Evolutionary conservation across 495 filamentous ascomycete species (phyloP).

Genomic region (Podospora sp.): DNA sequence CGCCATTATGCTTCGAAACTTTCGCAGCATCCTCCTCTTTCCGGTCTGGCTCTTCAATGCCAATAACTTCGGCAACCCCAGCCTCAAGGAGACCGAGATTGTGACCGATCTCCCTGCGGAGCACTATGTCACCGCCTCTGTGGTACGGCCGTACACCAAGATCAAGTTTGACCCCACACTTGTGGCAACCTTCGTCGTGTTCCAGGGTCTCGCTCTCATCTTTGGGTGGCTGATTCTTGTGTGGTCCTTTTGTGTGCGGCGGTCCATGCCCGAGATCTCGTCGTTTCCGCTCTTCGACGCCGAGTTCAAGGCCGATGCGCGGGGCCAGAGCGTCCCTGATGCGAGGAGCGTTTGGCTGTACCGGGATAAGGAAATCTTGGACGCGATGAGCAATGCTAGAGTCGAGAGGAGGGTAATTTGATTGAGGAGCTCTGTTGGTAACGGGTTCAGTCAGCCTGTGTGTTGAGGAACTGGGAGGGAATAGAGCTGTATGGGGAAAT

Average conservation of each 20-base stretch:
- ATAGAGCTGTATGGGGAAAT: too few relatives aligned
- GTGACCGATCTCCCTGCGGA: neutral
- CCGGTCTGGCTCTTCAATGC: conserved; percentile 13
- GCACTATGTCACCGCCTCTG: conserved; percentile 1
- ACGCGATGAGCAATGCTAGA: neutral
- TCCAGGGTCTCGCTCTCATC: neutral
- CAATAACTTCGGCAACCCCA: conserved; percentile 9
- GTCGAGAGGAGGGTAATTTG: neutral
- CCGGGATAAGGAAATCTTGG: neutral
- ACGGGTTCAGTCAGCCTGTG: too few relatives aligned
- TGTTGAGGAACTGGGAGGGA: too few relatives aligned
- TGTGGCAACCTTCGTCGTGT: neutral
- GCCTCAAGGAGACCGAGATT: neutral
- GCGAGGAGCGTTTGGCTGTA: neutral
- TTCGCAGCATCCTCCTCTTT: conserved; percentile 1
- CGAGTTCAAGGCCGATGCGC: neutral
- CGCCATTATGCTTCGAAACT: neutral
- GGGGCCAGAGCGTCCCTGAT: neutral
- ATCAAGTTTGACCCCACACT: conserved; percentile 6
- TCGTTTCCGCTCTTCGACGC: conserved; percentile 10
- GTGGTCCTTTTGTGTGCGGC: neutral
- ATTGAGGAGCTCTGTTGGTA: neutral
- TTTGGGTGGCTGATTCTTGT: conserved; percentile 12
- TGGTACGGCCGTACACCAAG: conserved; percentile 14
- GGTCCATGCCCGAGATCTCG: conserved; percentile 8